Conservation (phyloP, 2,329 filamentous ascomycete species). For the Periconia sp. region DNA sequence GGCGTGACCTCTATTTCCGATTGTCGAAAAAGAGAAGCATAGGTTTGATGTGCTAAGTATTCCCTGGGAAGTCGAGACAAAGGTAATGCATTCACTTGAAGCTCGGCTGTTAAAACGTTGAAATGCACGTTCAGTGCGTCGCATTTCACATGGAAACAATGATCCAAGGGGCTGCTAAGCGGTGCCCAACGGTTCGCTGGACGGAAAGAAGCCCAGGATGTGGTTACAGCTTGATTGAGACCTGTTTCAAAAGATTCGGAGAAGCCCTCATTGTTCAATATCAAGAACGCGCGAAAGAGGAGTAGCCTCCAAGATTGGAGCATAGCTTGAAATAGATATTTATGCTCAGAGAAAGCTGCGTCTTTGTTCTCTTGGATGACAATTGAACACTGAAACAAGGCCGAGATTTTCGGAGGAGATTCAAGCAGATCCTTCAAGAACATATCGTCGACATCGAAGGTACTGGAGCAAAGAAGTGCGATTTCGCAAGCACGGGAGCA, state of each 20-base stretch:
- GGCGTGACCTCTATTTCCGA: conserved; percentile 54
- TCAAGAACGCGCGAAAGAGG: conserved; percentile 9
- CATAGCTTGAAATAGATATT: conserved; percentile 11
- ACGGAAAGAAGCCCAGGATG: conserved; percentile 10
- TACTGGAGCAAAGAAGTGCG: conserved; percentile 48
- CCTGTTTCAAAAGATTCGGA: background rate
- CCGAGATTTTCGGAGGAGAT: conserved; percentile 4
- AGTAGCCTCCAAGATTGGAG: conserved; percentile 17
- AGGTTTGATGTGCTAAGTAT: conserved; percentile 52
- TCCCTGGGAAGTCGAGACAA: conserved; percentile 54
- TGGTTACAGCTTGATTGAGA: conserved; percentile 4
- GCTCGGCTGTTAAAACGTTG: conserved; percentile 58
- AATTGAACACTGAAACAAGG: conserved; percentile 22
- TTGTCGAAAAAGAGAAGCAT: conserved; percentile 51
- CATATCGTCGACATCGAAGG: conserved; percentile 51
- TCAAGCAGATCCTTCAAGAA: conserved; percentile 36
- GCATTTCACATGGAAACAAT: conserved; percentile 8
- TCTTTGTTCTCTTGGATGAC: conserved; percentile 17
- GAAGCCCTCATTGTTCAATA: background rate
- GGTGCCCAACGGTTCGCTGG: conserved; percentile 3
- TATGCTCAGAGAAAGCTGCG: conserved; percentile 4
- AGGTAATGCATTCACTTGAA: conserved; percentile 61
- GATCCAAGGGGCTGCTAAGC: conserved; percentile 1
- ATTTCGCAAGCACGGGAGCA: conserved; percentile 44
- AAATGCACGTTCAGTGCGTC: conserved; percentile 47